These are phyloP conservation scores for Nothopassalora personata DNA, from an alignment of 2,329 filamentous ascomycete genomes.

Conservation along the genomic window DNA sequence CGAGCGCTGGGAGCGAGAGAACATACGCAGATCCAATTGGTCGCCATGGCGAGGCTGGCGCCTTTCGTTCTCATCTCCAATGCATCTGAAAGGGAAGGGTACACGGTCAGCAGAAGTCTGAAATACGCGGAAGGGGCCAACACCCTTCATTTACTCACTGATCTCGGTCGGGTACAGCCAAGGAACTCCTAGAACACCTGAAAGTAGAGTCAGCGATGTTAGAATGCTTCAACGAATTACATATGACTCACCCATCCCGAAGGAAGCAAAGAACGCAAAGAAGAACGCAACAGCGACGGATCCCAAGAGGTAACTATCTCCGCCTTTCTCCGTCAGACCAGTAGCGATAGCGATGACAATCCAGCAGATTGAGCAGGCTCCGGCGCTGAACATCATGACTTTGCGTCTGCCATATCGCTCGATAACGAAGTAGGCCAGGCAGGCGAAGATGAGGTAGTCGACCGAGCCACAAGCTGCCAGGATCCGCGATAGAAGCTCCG, in stretches of 20 bases:
- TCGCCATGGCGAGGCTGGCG: conserved; percentile 37
- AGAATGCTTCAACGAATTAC: too few relatives aligned
- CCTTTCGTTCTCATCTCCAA: conserved; percentile 26
- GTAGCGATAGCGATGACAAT: conserved; percentile 44
- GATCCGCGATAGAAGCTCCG: conserved; percentile 41
- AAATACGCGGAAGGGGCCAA: too few relatives aligned
- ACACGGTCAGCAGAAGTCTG: too few relatives aligned
- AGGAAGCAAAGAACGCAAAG: conserved; percentile 35
- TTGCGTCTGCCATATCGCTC: conserved; percentile 46
- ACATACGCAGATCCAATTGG: conserved; percentile 46
- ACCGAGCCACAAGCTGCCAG: conserved; percentile 49
- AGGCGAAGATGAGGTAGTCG: conserved; percentile 46
- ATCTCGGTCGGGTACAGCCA: conserved; percentile 34
- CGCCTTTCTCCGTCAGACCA: conserved; percentile 38
- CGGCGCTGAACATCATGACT: conserved; percentile 47
- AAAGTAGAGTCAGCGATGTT: too few relatives aligned
- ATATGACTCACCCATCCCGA: conserved; percentile 31
- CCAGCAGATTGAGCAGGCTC: conserved; percentile 47
- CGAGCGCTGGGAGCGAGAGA: neutral
- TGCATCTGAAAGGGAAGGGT: conserved; percentile 9
- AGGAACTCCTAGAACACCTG: conserved; percentile 31
- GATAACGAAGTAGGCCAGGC: conserved; percentile 44
- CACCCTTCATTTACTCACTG: too few relatives aligned
- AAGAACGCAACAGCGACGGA: conserved; percentile 48
- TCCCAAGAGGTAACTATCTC: conserved; percentile 41